Evolutionary conservation across 805 yeast species (phyloP).

Genomic region (Nakazawaea ambrosiae): DNA sequence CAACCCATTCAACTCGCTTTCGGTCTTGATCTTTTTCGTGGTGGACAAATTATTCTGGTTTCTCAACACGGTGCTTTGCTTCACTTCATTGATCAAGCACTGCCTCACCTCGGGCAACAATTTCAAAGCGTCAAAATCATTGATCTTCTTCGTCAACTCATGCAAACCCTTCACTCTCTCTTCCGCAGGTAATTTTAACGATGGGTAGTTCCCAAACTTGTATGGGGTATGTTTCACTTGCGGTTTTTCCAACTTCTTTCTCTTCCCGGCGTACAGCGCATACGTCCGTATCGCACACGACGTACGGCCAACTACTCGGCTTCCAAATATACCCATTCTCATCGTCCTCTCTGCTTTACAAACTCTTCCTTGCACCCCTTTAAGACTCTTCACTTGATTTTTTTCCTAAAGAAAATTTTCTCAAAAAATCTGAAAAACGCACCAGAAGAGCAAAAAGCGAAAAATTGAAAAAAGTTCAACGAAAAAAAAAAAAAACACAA

Average conservation of each 20-base stretch:
- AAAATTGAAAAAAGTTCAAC: too few species aligned
- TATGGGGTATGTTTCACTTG: slow-evolving; percentile 17
- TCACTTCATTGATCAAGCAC: slow-evolving; percentile 50
- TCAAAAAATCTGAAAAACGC: too few species aligned
- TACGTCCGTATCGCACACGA: slow-evolving; percentile 1
- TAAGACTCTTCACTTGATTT: too few species aligned
- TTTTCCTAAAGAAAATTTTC: too few species aligned
- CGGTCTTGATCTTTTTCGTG: slow-evolving; percentile 23
- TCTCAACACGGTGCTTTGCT: slow-evolving; percentile 33
- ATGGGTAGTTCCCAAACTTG: slow-evolving; percentile 43
- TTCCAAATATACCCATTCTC: too few species aligned
- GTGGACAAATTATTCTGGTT: slow-evolving; percentile 24
- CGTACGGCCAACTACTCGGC: neutral
- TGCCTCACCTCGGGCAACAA: slow-evolving; percentile 61
- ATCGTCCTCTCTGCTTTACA: too few species aligned
- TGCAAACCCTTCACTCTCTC: slow-evolving; percentile 25
- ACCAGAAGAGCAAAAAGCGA: too few species aligned
- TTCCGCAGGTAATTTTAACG: slow-evolving; percentile 34
- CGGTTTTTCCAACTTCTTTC: slow-evolving; percentile 16
- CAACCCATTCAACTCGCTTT: slow-evolving; percentile 26
- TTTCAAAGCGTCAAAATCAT: slow-evolving; percentile 58
- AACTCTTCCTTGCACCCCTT: too few species aligned
- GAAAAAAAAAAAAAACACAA: too few species aligned
- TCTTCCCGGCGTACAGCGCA: slow-evolving; percentile 6
- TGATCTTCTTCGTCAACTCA: slow-evolving; percentile 43